Base-by-base conservation (phyloP, 2,329 filamentous ascomycete genomes). In the Aspergillus fischeri region DNA sequence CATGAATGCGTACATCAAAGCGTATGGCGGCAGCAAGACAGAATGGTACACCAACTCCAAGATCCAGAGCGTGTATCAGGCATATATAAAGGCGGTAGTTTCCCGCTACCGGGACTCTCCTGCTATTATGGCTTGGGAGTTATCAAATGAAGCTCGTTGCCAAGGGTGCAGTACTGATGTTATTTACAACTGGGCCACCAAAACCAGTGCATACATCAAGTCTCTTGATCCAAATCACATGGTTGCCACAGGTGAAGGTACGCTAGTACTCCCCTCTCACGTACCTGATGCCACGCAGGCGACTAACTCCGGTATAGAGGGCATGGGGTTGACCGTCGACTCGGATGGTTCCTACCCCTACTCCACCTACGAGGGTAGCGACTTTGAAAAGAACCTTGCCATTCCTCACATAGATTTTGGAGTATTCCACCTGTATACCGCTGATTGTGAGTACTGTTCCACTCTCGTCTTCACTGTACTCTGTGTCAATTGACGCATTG, bases 111-210 rank as follows among this genome's bases (percentile, higher is more conserved):
- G 77, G 52, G 74, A 77, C 59, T 86, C 83, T 0, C 73, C 81
- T 0, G 80, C 86, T 0, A 80, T 89, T 51, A 83, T 89, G 59
- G 83, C 84, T 0, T 89, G 86, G 86, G 86, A 89, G 64, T 75
- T 89, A 0, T 82, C 77, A 55, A 89, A 89, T 63, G 86, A 89
- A 70, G 82, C 85, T 17, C 78, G 86, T 61, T 88, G 85, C 74
- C 77, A 79, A 11, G 80, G 82, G 20, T 89, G 86, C 68, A 74
- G 75, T 45, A 80, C 82, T 1, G 78, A 79, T 14, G 78, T 86
- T 20, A 78, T 88, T 56, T 80, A 78, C 35, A 77, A 81, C 48
- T 89, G 86, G 87, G 84, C 83, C 11, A 73, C 76, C 38, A 71
- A 73, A 4, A 83, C 80, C 3, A 84, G 81, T 20, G 73, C 76